These are phyloP conservation scores for Porcisia hertigi DNA, from an alignment of 208 protist genomes.

Conservation along the genomic window DNA sequence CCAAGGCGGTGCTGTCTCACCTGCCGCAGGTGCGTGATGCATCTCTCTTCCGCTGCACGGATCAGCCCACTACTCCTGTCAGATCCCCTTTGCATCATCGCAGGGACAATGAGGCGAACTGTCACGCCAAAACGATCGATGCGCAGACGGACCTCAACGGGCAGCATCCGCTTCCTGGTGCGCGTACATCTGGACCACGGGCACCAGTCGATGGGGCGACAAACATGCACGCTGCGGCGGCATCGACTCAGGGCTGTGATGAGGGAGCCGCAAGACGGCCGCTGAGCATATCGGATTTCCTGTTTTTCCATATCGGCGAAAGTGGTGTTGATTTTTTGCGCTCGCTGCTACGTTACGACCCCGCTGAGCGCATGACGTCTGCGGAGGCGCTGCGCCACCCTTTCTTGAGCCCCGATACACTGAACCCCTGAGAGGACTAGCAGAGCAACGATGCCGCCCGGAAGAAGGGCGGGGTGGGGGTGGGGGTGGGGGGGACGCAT, in stretches of 20 bases:
- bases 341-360: conserved; percentile 52
- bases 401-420: conserved; percentile 10
- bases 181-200: not conserved
- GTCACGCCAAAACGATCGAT: not conserved
- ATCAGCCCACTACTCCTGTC: not conserved
- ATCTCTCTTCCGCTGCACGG: conserved; percentile 20
- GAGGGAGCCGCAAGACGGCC: too few relatives aligned
- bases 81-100: not conserved
- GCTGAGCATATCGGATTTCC: conserved; percentile 9
- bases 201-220: not conserved
- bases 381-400: conserved; percentile 60
- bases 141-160: not conserved
- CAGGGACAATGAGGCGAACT: conserved; percentile 14
- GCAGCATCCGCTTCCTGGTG: not conserved
- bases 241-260: not conserved
- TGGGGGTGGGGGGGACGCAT: too few relatives aligned
- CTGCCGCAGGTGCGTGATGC: conserved; percentile 54
- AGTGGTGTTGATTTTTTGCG: conserved; percentile 56
- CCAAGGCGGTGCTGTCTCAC: conserved; percentile 84
- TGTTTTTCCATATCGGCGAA: conserved; percentile 27
- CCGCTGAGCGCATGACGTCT: conserved; percentile 45
- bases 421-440: not conserved
- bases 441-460: not conserved
- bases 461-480: not conserved
- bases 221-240: not conserved